Evolutionary conservation across 495 filamentous ascomycete genomes (phyloP).

Genomic region (Peziza echinospora): DNA sequence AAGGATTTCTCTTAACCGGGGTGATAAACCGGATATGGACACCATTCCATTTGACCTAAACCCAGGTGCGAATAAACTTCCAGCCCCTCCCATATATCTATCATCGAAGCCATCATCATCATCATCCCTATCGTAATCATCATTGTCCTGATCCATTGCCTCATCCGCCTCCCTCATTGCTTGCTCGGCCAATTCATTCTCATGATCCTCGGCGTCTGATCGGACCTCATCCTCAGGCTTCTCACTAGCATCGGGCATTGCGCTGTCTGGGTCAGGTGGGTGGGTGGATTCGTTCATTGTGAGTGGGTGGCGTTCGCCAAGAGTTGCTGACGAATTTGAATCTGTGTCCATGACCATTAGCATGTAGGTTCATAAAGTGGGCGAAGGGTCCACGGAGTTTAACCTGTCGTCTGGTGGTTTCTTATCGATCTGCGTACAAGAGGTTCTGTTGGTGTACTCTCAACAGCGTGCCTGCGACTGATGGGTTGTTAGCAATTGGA

Average conservation of each 20-base stretch:
- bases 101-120: slow-evolving; percentile 62
- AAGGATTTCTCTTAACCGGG: slow-evolving; percentile 63
- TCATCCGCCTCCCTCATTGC: slow-evolving; percentile 27
- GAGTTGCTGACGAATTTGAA: slow-evolving; percentile 17
- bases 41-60: slow-evolving; percentile 44
- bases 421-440: not conserved
- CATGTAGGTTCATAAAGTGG: slow-evolving; percentile 11
- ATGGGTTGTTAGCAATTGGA: too few relatives aligned
- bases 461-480: too few relatives aligned
- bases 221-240: slow-evolving; percentile 28
- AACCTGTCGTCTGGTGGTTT: slow-evolving; percentile 9
- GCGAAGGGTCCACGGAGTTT: slow-evolving; percentile 7
- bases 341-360: slow-evolving; percentile 16
- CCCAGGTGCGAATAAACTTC: slow-evolving; percentile 29
- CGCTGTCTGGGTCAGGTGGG: slow-evolving; percentile 28
- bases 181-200: slow-evolving; percentile 27
- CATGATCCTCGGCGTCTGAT: slow-evolving; percentile 30
- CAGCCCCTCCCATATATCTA: slow-evolving; percentile 42
- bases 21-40: slow-evolving; percentile 41
- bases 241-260: slow-evolving; percentile 39
- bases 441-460: too few relatives aligned
- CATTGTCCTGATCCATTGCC: slow-evolving; percentile 22
- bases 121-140: slow-evolving; percentile 32
- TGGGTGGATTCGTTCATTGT: slow-evolving; percentile 23
- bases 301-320: slow-evolving; percentile 19